Base-by-base conservation (phyloP, 2,329 filamentous ascomycete species). In the Diaporthe citrichinensis region DNA sequence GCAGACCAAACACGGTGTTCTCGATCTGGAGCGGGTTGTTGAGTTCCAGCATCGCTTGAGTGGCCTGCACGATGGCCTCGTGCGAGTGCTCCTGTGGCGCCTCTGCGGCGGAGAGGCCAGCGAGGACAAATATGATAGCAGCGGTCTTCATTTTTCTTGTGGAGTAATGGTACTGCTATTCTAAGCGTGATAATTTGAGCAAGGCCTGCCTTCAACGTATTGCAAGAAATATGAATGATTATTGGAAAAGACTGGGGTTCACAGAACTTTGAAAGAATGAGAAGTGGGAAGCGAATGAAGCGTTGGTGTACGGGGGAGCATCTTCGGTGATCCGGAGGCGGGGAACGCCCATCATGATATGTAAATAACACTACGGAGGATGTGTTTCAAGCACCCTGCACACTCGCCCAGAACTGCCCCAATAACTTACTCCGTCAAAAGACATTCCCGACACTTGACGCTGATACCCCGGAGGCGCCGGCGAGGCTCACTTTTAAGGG, bases 21-120 rank as follows among this genome's bases (percentile, higher is more conserved):
- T 80, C 71, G 75, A 90, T 88, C 10, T 85, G 80, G 73, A 85
- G 84, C 0, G 88, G 88, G 80, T 90, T 87, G 79, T 89, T 79
- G 68, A 82, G 78, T 8, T 81, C 71, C 51, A 90, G 79, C 57
- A 83, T 80, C 10, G 79, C 80, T 75, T 84, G 82, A 72, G 87
- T 85, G 41, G 81, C 82, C 34, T 81, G 80, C 57, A 89, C 77
- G 78, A 89, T 83, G 76, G 84, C 83, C 76, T 86, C 80, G 80
- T 90, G 88, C 12, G 87, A 86, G 78, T 89, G 87, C 78, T 90
- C 88, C 78, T 89, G 87, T 36, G 88, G 88, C 74, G 89, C 87
- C 79, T 90, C 87, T n/a, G 68, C 46, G 8, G 44, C 25, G 4
- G 49, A n/a, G 2, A 72, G 25, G 36, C 36, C 31, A 2, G 68